Percentiles rank a stretch among this genome's conserved stretches.
Evolutionary conservation across 371 early-diverging fungal genomes (phyloP).

Genomic region (Mortierella sp.): DNA sequence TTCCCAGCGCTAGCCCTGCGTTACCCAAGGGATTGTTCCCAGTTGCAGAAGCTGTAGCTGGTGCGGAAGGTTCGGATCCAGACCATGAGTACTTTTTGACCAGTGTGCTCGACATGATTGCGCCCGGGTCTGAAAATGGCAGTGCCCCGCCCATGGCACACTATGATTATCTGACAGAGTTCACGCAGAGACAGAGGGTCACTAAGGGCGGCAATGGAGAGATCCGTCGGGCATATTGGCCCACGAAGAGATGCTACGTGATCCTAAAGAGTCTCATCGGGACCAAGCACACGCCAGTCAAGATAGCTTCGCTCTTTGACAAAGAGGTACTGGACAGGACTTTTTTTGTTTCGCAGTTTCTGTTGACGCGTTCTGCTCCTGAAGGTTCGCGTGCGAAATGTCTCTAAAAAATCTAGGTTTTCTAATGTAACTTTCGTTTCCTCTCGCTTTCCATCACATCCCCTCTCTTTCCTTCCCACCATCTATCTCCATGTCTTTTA

Average conservation of each 20-base stretch:
- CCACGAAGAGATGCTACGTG: neutral
- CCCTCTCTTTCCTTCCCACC: neutral
- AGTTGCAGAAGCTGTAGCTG: neutral
- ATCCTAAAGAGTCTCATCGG: slow-evolving; percentile 29
- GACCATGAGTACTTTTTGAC: slow-evolving; percentile 23
- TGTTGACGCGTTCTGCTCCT: neutral
- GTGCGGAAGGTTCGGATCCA: neutral
- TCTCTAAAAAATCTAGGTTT: no score
- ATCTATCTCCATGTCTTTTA: neutral
- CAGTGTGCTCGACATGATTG: slow-evolving; percentile 14
- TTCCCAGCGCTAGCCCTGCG: neutral
- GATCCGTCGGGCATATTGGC: slow-evolving; percentile 24
- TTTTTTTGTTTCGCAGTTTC: no score
- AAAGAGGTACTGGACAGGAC: slow-evolving; percentile 20
- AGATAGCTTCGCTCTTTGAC: slow-evolving; percentile 28
- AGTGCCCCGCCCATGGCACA: neutral
- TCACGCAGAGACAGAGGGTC: slow-evolving; percentile 10
- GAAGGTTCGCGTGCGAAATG: no score
- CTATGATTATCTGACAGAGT: slow-evolving; percentile 20
- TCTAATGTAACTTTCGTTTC: no score
- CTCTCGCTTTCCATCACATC: no score
- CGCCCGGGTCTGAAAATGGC: neutral
- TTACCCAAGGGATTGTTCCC: neutral
- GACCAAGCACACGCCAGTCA: slow-evolving; percentile 16
- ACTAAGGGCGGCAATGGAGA: slow-evolving; percentile 36